A percentile compares a stretch with the other conserved stretches of the same genome.
These are phyloP conservation scores for Neonectria coccinea DNA, from an alignment of 2,329 filamentous ascomycete genomes.

Conservation along the genomic window DNA sequence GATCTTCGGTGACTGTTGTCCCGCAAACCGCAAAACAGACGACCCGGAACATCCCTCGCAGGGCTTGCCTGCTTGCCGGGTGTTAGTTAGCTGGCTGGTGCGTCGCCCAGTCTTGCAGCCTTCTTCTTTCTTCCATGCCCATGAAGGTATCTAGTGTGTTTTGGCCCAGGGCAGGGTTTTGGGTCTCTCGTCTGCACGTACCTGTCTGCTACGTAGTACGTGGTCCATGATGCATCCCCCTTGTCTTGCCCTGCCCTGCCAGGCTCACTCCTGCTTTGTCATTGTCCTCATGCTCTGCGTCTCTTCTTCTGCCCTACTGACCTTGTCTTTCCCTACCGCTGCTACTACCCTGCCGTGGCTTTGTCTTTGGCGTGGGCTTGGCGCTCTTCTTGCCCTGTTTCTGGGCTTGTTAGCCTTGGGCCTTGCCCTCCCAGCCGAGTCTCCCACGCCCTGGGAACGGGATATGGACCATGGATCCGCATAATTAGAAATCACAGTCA, in stretches of 20 bases:
- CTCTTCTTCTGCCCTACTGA: background rate
- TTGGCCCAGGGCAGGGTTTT: background rate
- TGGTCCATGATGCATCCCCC: background rate
- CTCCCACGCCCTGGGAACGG: background rate
- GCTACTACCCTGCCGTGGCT: constrained; percentile 1
- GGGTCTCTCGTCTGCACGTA: background rate
- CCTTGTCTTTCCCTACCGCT: background rate
- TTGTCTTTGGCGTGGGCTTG: constrained; percentile 1
- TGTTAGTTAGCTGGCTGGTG: background rate
- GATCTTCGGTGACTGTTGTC: constrained; percentile 7
- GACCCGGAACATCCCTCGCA: background rate
- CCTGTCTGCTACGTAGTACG: too few species aligned
- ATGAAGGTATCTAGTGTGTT: background rate
- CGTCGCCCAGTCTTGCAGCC: background rate
- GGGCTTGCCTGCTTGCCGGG: background rate
- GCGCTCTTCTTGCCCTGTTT: constrained; percentile 3
- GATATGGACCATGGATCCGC: constrained; percentile 1
- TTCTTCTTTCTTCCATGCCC: background rate
- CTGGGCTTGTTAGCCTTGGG: constrained; percentile 2
- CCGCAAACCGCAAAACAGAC: background rate
- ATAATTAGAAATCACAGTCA: constrained; percentile 3
- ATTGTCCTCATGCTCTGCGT: background rate
- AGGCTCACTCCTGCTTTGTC: background rate
- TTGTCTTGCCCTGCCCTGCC: background rate
- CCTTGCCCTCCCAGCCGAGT: background rate